Evolutionary conservation across 2,329 filamentous ascomycete species (phyloP), one percentile per base, ranked within the genome.

Genomic region (Penicillium olsonii): DNA sequence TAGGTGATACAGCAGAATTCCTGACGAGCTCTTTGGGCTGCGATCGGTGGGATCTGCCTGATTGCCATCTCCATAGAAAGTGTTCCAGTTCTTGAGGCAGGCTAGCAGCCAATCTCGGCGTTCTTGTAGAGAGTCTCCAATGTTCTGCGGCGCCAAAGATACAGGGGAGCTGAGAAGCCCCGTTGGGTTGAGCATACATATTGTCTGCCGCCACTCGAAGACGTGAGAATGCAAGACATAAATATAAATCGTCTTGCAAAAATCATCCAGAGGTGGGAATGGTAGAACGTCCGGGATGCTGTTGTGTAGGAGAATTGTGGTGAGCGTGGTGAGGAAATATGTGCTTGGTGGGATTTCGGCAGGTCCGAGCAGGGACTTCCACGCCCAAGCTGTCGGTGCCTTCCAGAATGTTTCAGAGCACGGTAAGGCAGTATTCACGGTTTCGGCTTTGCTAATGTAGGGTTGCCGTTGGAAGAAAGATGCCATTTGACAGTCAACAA

Each of bases 191-290:
- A 43, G 38, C 45, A 48, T 48, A 24, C 31, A 48, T n/a, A 48
- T 48, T 4, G 45, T 48, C 31, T 48, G 31, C 24, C 39, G 39
- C 45, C 39, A 48, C 17, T 48, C 45, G 14, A 48, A 48, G n/a
- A 48, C 33, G 31, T 48, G 39, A 9, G 45, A 31, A 20, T 48
- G 45, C 11, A 48, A 29, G 7, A 42, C 39, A 8, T 48, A 48
- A 18, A 38, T 39, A 17, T 48, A 48, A 5, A 48, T 38, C 17
- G 39, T 42, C 15, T 37, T 42, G 22, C 38, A 48, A 19, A 48
- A 48, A 2, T 37, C 39, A 14, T 48, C 33, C 15, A 35, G 15
- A 12, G 33, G 29, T 24, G 14, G 20, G 19, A 40, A 19, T 22
- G 33, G 38, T 6, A 20, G 33, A 18, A 35, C 33, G 3, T 35